Percentiles rank a stretch among this genome's conserved stretches.
phyloP scores from a whole-genome alignment of 2,329 filamentous ascomycete species.

The Fusarium lateritium region DNA sequence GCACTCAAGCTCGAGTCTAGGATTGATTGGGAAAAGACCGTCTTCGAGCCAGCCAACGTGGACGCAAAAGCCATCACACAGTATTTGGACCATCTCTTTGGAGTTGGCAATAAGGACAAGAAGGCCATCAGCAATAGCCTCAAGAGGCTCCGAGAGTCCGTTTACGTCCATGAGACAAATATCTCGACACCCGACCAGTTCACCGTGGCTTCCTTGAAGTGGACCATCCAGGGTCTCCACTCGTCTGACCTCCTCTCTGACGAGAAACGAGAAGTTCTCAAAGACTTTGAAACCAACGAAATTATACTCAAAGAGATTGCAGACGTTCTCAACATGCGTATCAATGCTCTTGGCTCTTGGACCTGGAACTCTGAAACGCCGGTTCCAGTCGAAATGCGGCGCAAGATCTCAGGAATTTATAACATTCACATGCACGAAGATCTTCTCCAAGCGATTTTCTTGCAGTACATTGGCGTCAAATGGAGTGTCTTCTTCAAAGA shows the following conservation, averaged over 20 bases:
- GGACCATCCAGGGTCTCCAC: conserved; percentile 60
- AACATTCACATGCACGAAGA: conserved; percentile 68
- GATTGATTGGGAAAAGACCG: conserved; percentile 60
- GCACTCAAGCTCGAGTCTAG: conserved; percentile 57
- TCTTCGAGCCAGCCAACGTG: conserved; percentile 58
- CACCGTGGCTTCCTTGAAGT: conserved; percentile 52
- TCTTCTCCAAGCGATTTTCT: conserved; percentile 65
- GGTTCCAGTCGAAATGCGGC: conserved; percentile 60
- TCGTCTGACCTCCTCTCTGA: conserved; percentile 61
- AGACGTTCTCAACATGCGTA: conserved; percentile 68
- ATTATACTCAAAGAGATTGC: conserved; percentile 64
- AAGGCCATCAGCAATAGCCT: conserved; percentile 47
- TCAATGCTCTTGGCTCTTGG: conserved; percentile 62
- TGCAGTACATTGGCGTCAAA: conserved; percentile 64
- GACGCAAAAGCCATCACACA: conserved; percentile 55
- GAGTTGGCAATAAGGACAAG: conserved; percentile 40
- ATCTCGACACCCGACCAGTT: conserved; percentile 56
- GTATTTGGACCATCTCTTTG: conserved; percentile 61
- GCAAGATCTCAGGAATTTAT: conserved; percentile 65
- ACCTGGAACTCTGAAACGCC: conserved; percentile 59
- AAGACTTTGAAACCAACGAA: conserved; percentile 59
- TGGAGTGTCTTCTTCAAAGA: conserved; percentile 63
- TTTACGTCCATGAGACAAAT: conserved; percentile 52
- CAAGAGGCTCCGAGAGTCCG: conserved; percentile 45
- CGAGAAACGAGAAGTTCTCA: conserved; percentile 59